phyloP scores from a whole-genome alignment of 2,329 filamentous ascomycete species.

The Reticulascus tulasneorum region DNA sequence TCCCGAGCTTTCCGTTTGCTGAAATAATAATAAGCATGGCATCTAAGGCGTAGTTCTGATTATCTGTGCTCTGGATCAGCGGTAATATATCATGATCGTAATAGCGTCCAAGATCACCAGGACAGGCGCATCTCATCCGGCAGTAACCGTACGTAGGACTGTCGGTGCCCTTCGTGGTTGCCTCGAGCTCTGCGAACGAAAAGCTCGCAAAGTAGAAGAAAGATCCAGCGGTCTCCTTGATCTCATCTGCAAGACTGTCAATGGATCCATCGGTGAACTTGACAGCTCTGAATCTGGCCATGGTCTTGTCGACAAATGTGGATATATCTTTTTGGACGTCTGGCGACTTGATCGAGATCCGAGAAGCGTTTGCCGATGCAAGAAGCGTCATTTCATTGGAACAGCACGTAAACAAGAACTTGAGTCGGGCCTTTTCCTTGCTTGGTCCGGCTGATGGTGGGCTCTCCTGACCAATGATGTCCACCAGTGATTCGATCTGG shows the following conservation, averaged over 20 bases:
- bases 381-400: slow-evolving; percentile 3
- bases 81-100: slow-evolving; percentile 16
- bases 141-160: slow-evolving; percentile 3
- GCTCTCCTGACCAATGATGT: not conserved
- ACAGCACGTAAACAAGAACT: slow-evolving; percentile 10
- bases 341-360: slow-evolving; percentile 9
- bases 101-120: slow-evolving; percentile 6
- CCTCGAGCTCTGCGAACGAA: slow-evolving; percentile 10
- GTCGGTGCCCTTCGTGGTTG: not conserved
- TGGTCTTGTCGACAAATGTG: slow-evolving; percentile 12
- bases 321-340: slow-evolving; percentile 7
- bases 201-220: slow-evolving; percentile 16
- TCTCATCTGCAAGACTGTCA: not conserved
- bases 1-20: not conserved
- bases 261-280: not conserved
- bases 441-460: not conserved
- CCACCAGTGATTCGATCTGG: slow-evolving; percentile 1
- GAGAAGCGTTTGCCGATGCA: not conserved
- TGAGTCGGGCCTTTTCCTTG: slow-evolving; percentile 1
- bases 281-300: slow-evolving; percentile 5
- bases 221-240: slow-evolving; percentile 7
- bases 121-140: slow-evolving; percentile 6
- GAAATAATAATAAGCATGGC: slow-evolving; percentile 2
- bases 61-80: slow-evolving; percentile 13
- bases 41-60: slow-evolving; percentile 4